Evolutionary conservation across 1,284 basidiomycete species (phyloP).

Genomic region (Meira nashicola): DNA sequence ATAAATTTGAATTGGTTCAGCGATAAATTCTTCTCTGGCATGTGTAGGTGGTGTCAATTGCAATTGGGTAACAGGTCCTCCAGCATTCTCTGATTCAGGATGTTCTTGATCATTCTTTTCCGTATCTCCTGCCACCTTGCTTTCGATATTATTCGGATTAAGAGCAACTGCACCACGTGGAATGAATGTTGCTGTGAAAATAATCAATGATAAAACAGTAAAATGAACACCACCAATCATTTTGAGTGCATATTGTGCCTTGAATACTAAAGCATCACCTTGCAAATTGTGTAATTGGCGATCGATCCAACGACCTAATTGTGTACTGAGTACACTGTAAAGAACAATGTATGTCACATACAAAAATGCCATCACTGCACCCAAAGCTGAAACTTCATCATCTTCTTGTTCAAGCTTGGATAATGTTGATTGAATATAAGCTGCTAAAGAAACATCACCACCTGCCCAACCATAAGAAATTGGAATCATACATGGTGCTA

Average conservation of each 20-base stretch:
- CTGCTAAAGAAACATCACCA: slow-evolving; percentile 54
- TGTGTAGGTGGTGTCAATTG: too few relatives aligned
- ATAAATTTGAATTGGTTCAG: too few relatives aligned
- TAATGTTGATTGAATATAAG: slow-evolving; percentile 54
- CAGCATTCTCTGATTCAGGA: too few relatives aligned
- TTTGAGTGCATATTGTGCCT: slow-evolving; percentile 37
- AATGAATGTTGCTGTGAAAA: slow-evolving; percentile 51
- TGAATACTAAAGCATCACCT: slow-evolving; percentile 24
- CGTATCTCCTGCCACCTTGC: not conserved
- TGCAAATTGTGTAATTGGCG: slow-evolving; percentile 23
- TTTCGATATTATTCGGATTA: not conserved
- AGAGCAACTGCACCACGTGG: slow-evolving; percentile 33
- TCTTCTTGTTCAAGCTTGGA: slow-evolving; percentile 47
- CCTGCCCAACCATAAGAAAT: slow-evolving; percentile 54
- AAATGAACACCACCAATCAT: slow-evolving; percentile 52
- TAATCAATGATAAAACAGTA: slow-evolving; percentile 49
- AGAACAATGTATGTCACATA: slow-evolving; percentile 38
- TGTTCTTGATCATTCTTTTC: too few relatives aligned
- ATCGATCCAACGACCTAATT: slow-evolving; percentile 54
- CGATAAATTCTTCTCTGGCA: too few relatives aligned
- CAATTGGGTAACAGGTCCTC: too few relatives aligned
- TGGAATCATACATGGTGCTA: slow-evolving; percentile 48
- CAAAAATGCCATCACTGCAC: slow-evolving; percentile 54
- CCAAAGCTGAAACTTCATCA: slow-evolving; percentile 51
- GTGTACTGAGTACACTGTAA: slow-evolving; percentile 52